Percentiles rank a stretch among this genome's conserved stretches.
These are phyloP conservation scores for Canavalia gladiata DNA, from an alignment of 306 rosid genomes.

Conservation along the genomic window DNA sequence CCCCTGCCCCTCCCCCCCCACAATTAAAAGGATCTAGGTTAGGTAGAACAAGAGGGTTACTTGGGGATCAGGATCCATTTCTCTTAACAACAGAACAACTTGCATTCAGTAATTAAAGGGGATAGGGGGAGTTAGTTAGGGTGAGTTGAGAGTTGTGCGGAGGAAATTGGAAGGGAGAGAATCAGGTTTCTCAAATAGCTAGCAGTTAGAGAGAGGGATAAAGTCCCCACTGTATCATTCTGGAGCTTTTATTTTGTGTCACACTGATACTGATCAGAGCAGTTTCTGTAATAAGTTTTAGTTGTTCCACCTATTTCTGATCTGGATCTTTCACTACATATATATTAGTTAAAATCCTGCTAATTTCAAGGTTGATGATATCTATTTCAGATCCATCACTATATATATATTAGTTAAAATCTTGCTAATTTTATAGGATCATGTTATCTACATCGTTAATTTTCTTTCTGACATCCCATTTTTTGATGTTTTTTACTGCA, in stretches of 20 bases:
- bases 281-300: background rate
- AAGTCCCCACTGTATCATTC: background rate
- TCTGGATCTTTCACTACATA: background rate
- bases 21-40: background rate
- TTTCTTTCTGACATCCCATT: background rate
- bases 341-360: background rate
- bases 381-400: background rate
- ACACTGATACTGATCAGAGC: slow-evolving; percentile 15
- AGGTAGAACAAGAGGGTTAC: slow-evolving; percentile 1
- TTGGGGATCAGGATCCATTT: background rate
- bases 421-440: background rate
- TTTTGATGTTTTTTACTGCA: slow-evolving; percentile 45
- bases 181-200: background rate
- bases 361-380: background rate
- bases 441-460: background rate
- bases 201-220: background rate
- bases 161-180: slow-evolving; percentile 11
- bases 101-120: background rate
- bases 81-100: background rate
- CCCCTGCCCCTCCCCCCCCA: background rate
- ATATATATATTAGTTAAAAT: background rate
- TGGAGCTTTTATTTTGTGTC: slow-evolving; percentile 12
- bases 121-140: slow-evolving; percentile 1
- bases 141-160: background rate
- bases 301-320: background rate